Evolutionary conservation across 805 yeast species (phyloP).

Genomic region (Saturnispora halmiae): DNA sequence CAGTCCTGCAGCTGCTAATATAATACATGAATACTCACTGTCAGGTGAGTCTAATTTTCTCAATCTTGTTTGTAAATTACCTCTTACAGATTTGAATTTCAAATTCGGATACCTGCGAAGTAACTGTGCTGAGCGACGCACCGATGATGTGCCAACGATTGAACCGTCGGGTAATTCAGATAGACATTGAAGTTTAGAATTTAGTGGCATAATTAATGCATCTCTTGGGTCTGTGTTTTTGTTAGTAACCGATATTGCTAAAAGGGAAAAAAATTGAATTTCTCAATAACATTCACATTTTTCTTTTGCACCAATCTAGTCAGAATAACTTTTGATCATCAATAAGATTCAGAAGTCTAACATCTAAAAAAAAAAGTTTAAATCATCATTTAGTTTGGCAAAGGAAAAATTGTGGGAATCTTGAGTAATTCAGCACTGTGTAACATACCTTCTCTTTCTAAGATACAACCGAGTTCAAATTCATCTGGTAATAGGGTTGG

Average conservation of each 20-base stretch:
- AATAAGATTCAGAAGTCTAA: constrained; percentile 31
- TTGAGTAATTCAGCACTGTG: not conserved
- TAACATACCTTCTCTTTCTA: constrained; percentile 54
- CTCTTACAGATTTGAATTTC: constrained; percentile 76
- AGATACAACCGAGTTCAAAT: constrained; percentile 80
- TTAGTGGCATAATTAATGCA: constrained; percentile 68
- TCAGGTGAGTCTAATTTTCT: constrained; percentile 67
- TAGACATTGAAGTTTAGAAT: constrained; percentile 53
- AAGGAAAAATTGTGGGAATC: not conserved
- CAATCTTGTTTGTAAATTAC: constrained; percentile 73
- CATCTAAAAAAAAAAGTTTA: constrained; percentile 27
- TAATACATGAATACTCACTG: constrained; percentile 52
- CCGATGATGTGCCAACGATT: constrained; percentile 89
- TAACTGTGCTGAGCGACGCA: constrained; percentile 88
- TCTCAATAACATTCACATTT: not conserved
- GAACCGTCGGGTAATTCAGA: constrained; percentile 76
- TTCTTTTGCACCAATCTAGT: constrained; percentile 7
- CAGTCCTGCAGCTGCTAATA: constrained; percentile 90
- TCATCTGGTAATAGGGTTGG: constrained; percentile 89
- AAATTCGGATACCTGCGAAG: constrained; percentile 69
- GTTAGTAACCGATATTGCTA: too few species aligned
- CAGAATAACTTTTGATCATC: constrained; percentile 23
- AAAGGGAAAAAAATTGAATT: not conserved
- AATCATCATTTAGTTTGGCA: constrained; percentile 20
- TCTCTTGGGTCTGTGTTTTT: constrained; percentile 70